Conservation (phyloP, 306 rosid genomes). For the Cicer yamashitae region DNA sequence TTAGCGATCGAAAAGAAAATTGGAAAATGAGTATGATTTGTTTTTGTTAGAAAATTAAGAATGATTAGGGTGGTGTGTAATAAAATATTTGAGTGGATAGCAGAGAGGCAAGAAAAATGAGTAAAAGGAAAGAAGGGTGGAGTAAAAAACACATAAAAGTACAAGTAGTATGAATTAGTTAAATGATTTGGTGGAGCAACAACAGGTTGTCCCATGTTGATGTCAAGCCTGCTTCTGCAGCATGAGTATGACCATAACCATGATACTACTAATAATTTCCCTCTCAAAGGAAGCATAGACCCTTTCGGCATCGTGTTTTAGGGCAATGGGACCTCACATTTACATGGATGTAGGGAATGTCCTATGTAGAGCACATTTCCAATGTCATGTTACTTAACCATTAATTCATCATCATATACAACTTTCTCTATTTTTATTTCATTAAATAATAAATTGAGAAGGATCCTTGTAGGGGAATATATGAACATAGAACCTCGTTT, state of each 20-base stretch:
- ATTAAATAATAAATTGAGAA: conserved; percentile 10
- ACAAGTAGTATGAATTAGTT: conserved; percentile 39
- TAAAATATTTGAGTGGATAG: conserved; percentile 44
- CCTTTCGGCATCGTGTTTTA: conserved; percentile 39
- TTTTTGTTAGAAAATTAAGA: background rate
- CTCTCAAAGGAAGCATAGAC: conserved; percentile 19
- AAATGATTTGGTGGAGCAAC: conserved; percentile 51
- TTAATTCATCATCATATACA: conserved; percentile 36
- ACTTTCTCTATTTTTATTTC: conserved; percentile 10
- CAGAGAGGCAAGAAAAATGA: conserved; percentile 38
- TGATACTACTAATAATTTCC: conserved; percentile 32
- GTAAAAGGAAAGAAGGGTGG: conserved; percentile 36
- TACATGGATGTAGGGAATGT: conserved; percentile 32
- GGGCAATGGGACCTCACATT: conserved; percentile 43
- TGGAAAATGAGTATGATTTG: background rate
- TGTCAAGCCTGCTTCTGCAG: conserved; percentile 50
- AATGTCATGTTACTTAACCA: conserved; percentile 38
- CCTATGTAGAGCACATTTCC: background rate
- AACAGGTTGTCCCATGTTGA: conserved; percentile 71
- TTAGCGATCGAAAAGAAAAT: conserved; percentile 16
- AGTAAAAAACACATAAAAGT: conserved; percentile 53
- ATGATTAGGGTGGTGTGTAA: conserved; percentile 20
- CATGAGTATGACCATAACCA: conserved; percentile 35
- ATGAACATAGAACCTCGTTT: conserved; percentile 45
- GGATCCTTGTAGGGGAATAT: conserved; percentile 47